phyloP scores from a whole-genome alignment of 331 rosid genomes.

The Acacia concinna region DNA sequence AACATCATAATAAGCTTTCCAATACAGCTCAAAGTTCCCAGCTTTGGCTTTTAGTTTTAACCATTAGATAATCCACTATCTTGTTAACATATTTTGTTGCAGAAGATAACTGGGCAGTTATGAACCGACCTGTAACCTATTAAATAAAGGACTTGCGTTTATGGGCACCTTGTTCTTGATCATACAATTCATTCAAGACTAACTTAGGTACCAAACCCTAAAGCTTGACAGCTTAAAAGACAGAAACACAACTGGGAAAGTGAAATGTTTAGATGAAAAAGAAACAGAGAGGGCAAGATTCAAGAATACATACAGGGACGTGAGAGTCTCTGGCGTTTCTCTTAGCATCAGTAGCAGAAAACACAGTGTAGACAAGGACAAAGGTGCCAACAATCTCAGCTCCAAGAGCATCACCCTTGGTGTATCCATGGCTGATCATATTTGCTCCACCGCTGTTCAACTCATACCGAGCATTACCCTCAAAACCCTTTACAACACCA shows the following conservation, averaged over 20 bases:
- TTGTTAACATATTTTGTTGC: not conserved
- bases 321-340: slow-evolving; percentile 93
- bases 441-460: slow-evolving; percentile 73
- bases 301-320: slow-evolving; percentile 63
- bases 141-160: not conserved
- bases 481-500: slow-evolving; percentile 83
- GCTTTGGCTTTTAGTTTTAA: not conserved
- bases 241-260: not conserved
- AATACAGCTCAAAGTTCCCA: not conserved
- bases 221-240: not conserved
- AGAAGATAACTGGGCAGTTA: not conserved
- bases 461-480: slow-evolving; percentile 42
- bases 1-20: not conserved
- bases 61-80: not conserved
- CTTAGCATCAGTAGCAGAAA: slow-evolving; percentile 97
- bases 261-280: not conserved
- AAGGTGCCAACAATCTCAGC: slow-evolving; percentile 96
- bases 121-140: not conserved
- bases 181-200: not conserved
- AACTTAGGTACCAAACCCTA: not conserved
- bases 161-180: not conserved
- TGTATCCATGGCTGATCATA: slow-evolving; percentile 62
- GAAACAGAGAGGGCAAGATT: not conserved
- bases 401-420: slow-evolving; percentile 87
- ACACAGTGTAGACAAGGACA: slow-evolving; percentile 90